A percentile compares a stretch with the other conserved stretches of the same genome.
Conservation (phyloP, 2,329 filamentous ascomycete species). For the Colletotrichum abscissum region DNA sequence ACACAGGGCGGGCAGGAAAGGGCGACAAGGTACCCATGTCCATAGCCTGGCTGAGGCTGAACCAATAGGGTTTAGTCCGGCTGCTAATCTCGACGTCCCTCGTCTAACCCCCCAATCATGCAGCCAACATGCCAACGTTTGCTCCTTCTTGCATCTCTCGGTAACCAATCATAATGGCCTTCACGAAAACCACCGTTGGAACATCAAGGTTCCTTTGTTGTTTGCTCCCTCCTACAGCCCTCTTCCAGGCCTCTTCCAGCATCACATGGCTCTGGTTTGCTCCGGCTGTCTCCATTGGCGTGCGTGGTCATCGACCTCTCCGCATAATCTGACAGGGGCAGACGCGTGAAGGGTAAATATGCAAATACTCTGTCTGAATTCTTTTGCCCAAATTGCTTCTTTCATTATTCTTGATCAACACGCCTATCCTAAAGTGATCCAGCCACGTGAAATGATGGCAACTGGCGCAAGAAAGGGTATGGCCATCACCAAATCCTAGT, state of each 20-base stretch:
- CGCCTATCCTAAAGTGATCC: background rate
- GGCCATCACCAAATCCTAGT: background rate
- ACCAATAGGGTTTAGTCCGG: slow-evolving; percentile 20
- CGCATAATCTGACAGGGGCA: background rate
- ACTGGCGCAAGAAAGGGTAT: background rate
- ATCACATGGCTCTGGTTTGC: background rate
- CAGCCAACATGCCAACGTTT: slow-evolving; percentile 8
- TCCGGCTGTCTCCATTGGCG: background rate
- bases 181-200: background rate
- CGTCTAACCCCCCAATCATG: slow-evolving; percentile 3
- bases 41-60: slow-evolving; percentile 12
- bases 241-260: background rate
- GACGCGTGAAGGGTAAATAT: background rate
- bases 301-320: background rate
- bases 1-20: too few relatives aligned
- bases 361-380: background rate
- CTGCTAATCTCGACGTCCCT: slow-evolving; percentile 34
- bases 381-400: background rate
- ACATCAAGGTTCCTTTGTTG: background rate
- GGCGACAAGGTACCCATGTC: slow-evolving; percentile 1
- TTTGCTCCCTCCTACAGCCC: slow-evolving; percentile 1
- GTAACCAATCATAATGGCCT: slow-evolving; percentile 16
- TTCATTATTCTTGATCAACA: background rate
- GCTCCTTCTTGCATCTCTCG: slow-evolving; percentile 27
- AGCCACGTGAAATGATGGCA: background rate